These are phyloP conservation scores for Rhizopogon salebrosus DNA, from an alignment of 768 basidiomycete species.

Conservation along the genomic window DNA sequence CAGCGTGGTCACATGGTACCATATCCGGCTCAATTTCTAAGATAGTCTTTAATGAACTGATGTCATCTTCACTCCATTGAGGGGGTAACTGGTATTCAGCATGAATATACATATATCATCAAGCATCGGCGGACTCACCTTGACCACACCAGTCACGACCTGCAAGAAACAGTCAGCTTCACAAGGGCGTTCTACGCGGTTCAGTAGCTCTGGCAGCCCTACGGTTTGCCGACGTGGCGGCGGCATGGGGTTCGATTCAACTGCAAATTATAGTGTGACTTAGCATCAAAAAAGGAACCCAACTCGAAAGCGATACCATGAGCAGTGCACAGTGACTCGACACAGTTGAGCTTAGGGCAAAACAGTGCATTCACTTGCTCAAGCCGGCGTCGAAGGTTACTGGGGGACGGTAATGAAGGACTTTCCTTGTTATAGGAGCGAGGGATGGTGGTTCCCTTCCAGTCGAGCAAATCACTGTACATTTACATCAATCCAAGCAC, in stretches of 20 bases:
- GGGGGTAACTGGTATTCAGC: slow-evolving; percentile 15
- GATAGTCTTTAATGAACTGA: slow-evolving; percentile 33
- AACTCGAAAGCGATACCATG: slow-evolving; percentile 35
- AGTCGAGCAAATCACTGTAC: slow-evolving; percentile 28
- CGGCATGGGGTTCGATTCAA: slow-evolving; percentile 17
- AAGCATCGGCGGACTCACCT: slow-evolving; percentile 9
- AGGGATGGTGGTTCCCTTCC: slow-evolving; percentile 23
- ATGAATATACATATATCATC: not conserved
- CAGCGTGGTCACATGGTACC: slow-evolving; percentile 49
- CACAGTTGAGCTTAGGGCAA: slow-evolving; percentile 49
- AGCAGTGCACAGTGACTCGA: slow-evolving; percentile 42
- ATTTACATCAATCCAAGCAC: slow-evolving; percentile 3
- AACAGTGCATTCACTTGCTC: slow-evolving; percentile 36
- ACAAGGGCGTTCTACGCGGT: slow-evolving; percentile 17
- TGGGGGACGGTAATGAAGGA: slow-evolving; percentile 1
- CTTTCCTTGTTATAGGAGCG: slow-evolving; percentile 7
- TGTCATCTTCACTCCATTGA: slow-evolving; percentile 35
- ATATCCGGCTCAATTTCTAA: slow-evolving; percentile 40
- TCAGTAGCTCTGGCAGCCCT: not conserved
- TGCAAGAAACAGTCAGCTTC: slow-evolving; percentile 23
- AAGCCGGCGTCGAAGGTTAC: slow-evolving; percentile 24
- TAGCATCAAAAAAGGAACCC: slow-evolving; percentile 9
- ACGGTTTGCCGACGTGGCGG: not conserved
- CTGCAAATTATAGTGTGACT: slow-evolving; percentile 9
- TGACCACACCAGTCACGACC: not conserved